These are phyloP conservation scores for Malus orientalis DNA, from an alignment of 306 rosid genomes.

Conservation along the genomic window DNA sequence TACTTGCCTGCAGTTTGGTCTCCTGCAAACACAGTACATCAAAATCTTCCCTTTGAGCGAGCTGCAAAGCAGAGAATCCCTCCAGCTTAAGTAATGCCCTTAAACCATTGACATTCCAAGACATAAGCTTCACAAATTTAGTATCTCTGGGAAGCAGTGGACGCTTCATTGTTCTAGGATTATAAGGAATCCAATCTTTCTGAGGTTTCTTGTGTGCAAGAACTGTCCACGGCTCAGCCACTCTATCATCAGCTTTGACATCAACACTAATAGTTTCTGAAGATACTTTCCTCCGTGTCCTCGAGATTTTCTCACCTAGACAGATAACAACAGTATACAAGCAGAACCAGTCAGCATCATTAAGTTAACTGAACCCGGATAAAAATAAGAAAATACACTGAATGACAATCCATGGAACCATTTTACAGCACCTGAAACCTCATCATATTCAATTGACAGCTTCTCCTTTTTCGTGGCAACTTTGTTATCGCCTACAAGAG, in stretches of 20 bases:
- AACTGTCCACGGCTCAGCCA: conserved; percentile 76
- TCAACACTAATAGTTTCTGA: conserved; percentile 21
- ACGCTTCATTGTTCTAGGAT: conserved; percentile 81
- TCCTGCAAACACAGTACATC: conserved; percentile 91
- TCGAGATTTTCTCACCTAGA: conserved; percentile 40
- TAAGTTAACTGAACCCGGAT: conserved; percentile 7
- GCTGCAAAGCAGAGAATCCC: conserved; percentile 73
- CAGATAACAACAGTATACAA: conserved; percentile 3
- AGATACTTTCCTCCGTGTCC: conserved; percentile 35
- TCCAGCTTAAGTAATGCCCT: conserved; percentile 72
- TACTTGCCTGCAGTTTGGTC: conserved; percentile 84
- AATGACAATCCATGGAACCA: background rate
- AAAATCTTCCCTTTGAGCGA: conserved; percentile 79
- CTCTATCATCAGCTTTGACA: conserved; percentile 21
- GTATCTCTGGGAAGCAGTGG: conserved; percentile 49
- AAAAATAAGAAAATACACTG: background rate
- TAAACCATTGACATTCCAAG: conserved; percentile 97
- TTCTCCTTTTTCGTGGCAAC: conserved; percentile 31
- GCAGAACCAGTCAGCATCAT: conserved; percentile 3
- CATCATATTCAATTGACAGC: conserved; percentile 34
- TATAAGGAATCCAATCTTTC: conserved; percentile 86
- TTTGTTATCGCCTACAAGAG: conserved; percentile 19
- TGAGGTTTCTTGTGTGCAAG: conserved; percentile 96
- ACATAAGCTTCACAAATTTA: conserved; percentile 61
- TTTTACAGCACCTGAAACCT: conserved; percentile 44